Evolutionary conservation across 2,329 filamentous ascomycete genomes (phyloP), one percentile per base, ranked within the genome.

Genomic region (Paradendryphiella salina): DNA sequence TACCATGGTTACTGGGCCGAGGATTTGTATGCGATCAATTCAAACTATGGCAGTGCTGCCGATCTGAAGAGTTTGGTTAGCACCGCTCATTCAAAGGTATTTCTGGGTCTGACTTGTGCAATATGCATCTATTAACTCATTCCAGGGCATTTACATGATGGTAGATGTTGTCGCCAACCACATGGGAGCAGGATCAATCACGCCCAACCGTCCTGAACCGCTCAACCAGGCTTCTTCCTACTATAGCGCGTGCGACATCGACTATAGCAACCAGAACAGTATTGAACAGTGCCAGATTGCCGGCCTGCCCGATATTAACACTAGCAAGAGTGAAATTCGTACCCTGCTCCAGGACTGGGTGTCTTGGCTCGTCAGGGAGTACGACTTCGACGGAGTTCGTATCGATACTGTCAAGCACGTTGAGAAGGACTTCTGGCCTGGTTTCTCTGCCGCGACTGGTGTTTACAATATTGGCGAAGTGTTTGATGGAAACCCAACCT

Each of bases 371-470:
- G 60, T 67, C 3, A 60, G 53, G 11, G 63, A 71, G 35, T 70
- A 68, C 55, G 39, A 39, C 4, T 70, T 73, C 39, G 83, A 84
- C 63, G 82, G 83, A 2, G 73, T 85, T 9, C 80, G 83, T 28
- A 80, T 85, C 58, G 83, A 86, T 56, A 84, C 81, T 0, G 82
- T 82, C 54, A 85, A 83, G 69, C 82, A 86, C 65, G 81, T 85
- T 11, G 77, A 84, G 54, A 79, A 79, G 53, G 75, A 75, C 9
- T 87, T 85, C 68, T 85, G 83, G 75, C 72, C 80, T 0, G 69
- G 63, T 0, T 87, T 86, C 58, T 72, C 77, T 17, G 60, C 74
- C 5, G 79, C 78, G 2, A 77, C 82, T 1, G 83, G 82, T 4
- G 80, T 85, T 1, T 86, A 84, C 65, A 75, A 78, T 4, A 75